These are phyloP conservation scores for Nemania sp. DNA, from an alignment of 2,329 filamentous ascomycete species.

Conservation along the genomic window DNA sequence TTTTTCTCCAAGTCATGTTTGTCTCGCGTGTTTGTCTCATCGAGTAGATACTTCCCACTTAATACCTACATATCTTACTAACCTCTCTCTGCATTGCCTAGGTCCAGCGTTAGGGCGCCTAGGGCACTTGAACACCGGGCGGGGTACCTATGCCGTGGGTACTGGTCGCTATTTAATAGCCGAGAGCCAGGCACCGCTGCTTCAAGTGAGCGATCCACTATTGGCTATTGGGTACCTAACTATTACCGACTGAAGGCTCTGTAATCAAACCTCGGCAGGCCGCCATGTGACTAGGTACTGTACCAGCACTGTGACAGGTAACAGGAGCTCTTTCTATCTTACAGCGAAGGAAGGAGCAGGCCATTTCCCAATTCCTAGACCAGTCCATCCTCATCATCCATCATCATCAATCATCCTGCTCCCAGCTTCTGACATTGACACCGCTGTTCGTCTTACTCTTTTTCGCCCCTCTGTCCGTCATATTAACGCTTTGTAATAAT, in stretches of 20 bases:
- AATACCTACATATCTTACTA: too few relatives aligned
- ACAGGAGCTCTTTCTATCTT: neutral
- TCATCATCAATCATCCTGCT: too few relatives aligned
- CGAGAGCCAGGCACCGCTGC: slow-evolving; percentile 15
- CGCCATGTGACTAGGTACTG: neutral
- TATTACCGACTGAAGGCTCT: slow-evolving; percentile 10
- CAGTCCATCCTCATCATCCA: slow-evolving; percentile 17
- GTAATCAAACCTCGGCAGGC: slow-evolving; percentile 35
- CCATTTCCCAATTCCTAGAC: neutral
- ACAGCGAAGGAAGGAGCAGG: neutral
- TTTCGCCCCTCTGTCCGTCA: neutral
- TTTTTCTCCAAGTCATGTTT: too few relatives aligned
- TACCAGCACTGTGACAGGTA: neutral
- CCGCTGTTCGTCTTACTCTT: slow-evolving; percentile 24
- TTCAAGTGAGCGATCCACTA: neutral
- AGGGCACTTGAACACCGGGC: slow-evolving; percentile 3
- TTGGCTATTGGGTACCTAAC: neutral
- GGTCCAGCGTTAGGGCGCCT: neutral
- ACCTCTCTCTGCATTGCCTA: too few relatives aligned
- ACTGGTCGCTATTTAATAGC: neutral
- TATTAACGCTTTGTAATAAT: slow-evolving; percentile 28
- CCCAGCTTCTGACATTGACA: slow-evolving; percentile 22
- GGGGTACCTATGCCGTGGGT: slow-evolving; percentile 1
- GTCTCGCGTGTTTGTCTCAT: too few relatives aligned
- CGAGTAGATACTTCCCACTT: too few relatives aligned